Evolutionary conservation across 352 stramenopile genomes (phyloP), one percentile per base, ranked within the genome.

Genomic region (Blastocystis hominis): DNA sequence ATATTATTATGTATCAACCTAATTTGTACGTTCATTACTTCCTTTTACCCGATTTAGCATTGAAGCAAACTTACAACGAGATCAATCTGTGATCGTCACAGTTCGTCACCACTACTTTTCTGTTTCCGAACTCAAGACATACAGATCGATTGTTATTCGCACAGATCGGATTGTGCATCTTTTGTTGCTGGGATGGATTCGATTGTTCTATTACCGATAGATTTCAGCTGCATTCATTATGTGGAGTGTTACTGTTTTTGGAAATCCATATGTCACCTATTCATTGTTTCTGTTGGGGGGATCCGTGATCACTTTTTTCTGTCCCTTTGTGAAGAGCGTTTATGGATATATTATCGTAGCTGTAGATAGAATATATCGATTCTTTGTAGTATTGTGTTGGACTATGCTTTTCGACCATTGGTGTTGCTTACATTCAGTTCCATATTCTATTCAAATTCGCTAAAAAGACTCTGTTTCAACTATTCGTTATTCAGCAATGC

Each of bases 151-250:
- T 77, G 5, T 47, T 10, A 20, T 34, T 54, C 46, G 15, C 34
- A 40, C 34, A 30, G 66, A 54, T 55, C 20, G 9, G n/a, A 59
- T 36, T 30, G 3, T 77, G 0, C 36, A 54, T 53, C 0, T 53
- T 15, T 9, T 56, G 17, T 13, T 55, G 50, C 50, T 77, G 50
- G 66, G 53, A n/a, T 3, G 44, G 10, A 4, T 77, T 34, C 10
- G n/a, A 40, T 5, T 34, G 15, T 40, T 55, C 40, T 77, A 36
- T 34, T 59, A 53, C 20, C 24, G 24, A 5, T 77, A 77, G 66
- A 77, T 77, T 34, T 77, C 55, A 20, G 53, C 66, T 34, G 9
- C 50, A 17, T 77, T 47, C n/a, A 77, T 77, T 53, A 59, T 59
- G 13, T 59, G 50, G 50, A 59, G 50, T 59, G 50, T 59, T 13